Percentiles rank a stretch among this genome's conserved stretches.
phyloP scores from a whole-genome alignment of 805 yeast species.

The Candida andamanensis region DNA sequence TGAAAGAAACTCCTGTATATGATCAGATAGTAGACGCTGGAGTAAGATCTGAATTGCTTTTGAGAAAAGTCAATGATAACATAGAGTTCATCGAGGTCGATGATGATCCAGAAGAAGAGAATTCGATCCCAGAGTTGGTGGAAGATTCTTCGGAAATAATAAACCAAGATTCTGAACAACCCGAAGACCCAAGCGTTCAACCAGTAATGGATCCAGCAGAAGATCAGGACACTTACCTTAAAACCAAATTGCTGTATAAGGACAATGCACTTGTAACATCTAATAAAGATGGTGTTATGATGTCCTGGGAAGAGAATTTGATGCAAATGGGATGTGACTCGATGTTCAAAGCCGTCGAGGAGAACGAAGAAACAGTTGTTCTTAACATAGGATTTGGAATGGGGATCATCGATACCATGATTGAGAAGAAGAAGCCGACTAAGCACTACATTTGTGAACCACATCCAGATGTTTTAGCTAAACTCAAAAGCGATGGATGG shows the following conservation, averaged over 20 bases:
- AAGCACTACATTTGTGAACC: conserved; percentile 90
- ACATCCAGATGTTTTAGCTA: conserved; percentile 80
- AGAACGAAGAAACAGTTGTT: conserved; percentile 44
- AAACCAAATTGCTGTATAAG: conserved; percentile 61
- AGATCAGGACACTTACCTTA: conserved; percentile 58
- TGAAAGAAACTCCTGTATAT: conserved; percentile 36
- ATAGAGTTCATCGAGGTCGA: conserved; percentile 53
- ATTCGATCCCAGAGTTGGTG: conserved; percentile 3
- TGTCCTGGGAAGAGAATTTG: conserved; percentile 88
- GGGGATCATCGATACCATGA: conserved; percentile 89
- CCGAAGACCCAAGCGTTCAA: conserved; percentile 1
- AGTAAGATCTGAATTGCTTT: conserved; percentile 77
- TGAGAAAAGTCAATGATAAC: conserved; percentile 63
- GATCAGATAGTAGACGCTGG: conserved; percentile 73
- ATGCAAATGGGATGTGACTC: conserved; percentile 80
- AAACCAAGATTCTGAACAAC: conserved; percentile 1
- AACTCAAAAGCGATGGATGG: conserved; percentile 78
- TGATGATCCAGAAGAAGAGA: conserved; percentile 23
- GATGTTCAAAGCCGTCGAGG: conserved; percentile 44
- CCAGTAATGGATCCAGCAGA: conserved; percentile 48
- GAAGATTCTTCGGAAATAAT: conserved; percentile 1
- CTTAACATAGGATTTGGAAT: conserved; percentile 92
- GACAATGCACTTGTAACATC: conserved; percentile 70
- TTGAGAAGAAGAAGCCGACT: conserved; percentile 53
- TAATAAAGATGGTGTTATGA: conserved; percentile 88